phyloP scores from a whole-genome alignment of 306 rosid species.

The Cucurbita maxima region DNA sequence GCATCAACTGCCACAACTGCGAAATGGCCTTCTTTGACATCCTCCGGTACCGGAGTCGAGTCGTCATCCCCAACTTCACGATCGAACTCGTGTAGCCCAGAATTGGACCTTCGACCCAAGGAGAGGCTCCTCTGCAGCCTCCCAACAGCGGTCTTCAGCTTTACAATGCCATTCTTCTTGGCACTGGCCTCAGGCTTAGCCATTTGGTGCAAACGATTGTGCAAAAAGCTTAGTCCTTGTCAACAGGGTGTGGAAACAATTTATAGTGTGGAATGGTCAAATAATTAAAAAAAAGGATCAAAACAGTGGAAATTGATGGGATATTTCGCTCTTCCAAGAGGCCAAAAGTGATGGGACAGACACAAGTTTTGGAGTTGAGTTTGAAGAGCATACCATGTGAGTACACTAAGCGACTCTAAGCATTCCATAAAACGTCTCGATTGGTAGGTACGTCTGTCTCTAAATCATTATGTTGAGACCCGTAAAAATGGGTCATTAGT shows the following conservation, averaged over 20 bases:
- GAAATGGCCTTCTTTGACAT: slow-evolving; percentile 75
- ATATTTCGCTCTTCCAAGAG: neutral
- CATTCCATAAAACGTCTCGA: neutral
- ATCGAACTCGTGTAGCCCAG: neutral
- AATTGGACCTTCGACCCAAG: slow-evolving; percentile 18
- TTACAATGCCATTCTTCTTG: slow-evolving; percentile 34
- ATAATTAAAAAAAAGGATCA: neutral
- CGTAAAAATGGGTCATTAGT: neutral
- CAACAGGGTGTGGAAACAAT: neutral
- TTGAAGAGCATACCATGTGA: slow-evolving; percentile 4
- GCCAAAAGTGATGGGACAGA: neutral
- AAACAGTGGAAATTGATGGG: neutral
- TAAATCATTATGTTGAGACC: neutral
- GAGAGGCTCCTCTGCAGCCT: slow-evolving; percentile 51
- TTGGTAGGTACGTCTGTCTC: slow-evolving; percentile 2
- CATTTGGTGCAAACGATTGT: slow-evolving; percentile 6
- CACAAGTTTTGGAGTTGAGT: neutral
- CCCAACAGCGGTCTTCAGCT: slow-evolving; percentile 42
- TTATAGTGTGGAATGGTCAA: neutral
- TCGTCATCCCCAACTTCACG: neutral
- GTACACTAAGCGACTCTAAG: neutral
- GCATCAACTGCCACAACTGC: slow-evolving; percentile 50
- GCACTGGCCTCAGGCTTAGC: slow-evolving; percentile 12
- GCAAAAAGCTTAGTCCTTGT: neutral
- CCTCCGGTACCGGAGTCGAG: slow-evolving; percentile 35